Evolutionary conservation across 805 yeast species (phyloP).

Genomic region (Saccharomycopsis capsularis): DNA sequence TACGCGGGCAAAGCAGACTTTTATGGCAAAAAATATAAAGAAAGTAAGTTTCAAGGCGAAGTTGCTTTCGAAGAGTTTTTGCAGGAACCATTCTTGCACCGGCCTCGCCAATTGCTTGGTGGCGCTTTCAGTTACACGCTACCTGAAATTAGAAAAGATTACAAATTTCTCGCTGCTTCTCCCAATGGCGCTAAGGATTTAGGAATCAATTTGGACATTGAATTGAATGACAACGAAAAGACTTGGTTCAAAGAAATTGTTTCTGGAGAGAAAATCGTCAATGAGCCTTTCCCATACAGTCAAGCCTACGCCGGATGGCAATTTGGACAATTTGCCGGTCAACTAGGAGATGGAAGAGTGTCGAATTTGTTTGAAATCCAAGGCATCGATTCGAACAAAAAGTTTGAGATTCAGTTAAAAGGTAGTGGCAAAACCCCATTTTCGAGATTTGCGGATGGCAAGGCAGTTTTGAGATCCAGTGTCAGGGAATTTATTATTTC

Average conservation of each 20-base stretch:
- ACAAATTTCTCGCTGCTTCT: constrained; percentile 51
- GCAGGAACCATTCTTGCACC: constrained; percentile 34
- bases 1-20: constrained; percentile 3
- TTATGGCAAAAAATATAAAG: constrained; percentile 3
- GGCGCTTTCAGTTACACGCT: constrained; percentile 70
- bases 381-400: constrained; percentile 34
- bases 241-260: constrained; percentile 47
- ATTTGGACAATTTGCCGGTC: constrained; percentile 95
- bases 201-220: constrained; percentile 35
- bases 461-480: constrained; percentile 83
- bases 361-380: constrained; percentile 68
- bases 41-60: constrained; percentile 9
- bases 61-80: constrained; percentile 5
- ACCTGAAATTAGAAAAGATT: constrained; percentile 55
- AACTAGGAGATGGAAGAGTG: constrained; percentile 93
- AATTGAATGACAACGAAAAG: constrained; percentile 31
- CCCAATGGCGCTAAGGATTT: constrained; percentile 54
- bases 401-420: constrained; percentile 72
- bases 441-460: constrained; percentile 94
- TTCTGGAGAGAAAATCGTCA: constrained; percentile 48
- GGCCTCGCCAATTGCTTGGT: constrained; percentile 43
- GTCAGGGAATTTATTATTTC: constrained; percentile 82
- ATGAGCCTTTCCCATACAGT: constrained; percentile 66
- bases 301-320: constrained; percentile 95
- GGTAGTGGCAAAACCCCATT: constrained; percentile 92